phyloP scores from a whole-genome alignment of 768 basidiomycete genomes.

The Auriculariales sp. region DNA sequence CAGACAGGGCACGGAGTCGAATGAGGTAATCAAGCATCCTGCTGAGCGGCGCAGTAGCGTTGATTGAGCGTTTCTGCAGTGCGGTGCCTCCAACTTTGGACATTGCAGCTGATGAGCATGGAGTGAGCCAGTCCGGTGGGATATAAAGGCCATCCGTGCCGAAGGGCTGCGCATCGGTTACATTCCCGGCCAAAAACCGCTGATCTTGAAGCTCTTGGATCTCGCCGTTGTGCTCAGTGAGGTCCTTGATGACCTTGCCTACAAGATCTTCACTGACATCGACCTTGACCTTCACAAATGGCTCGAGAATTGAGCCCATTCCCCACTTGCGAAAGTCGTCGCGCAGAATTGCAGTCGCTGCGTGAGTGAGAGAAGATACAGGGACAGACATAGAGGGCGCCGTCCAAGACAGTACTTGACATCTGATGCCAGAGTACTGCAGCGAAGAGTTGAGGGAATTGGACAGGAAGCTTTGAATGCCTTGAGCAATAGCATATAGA shows the following conservation, averaged over 20 bases:
- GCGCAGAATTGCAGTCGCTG: conserved; percentile 39
- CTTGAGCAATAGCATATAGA: conserved; percentile 44
- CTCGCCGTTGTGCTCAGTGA: conserved; percentile 76
- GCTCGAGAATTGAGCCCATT: conserved; percentile 64
- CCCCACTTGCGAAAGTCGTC: conserved; percentile 45
- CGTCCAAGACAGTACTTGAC: conserved; percentile 13
- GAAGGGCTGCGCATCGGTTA: conserved; percentile 24
- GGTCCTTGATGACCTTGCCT: conserved; percentile 68
- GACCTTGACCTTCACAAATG: conserved; percentile 56
- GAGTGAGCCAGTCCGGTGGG: conserved; percentile 64
- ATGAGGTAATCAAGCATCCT: conserved; percentile 70
- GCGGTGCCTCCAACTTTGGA: conserved; percentile 19
- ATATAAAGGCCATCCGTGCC: conserved; percentile 54
- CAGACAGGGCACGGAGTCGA: conserved; percentile 64
- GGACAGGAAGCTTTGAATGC: conserved; percentile 56
- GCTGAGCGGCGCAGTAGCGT: conserved; percentile 64
- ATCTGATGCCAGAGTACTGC: conserved; percentile 46
- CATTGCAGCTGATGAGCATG: conserved; percentile 32
- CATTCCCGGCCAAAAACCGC: conserved; percentile 14
- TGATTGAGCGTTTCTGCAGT: conserved; percentile 45
- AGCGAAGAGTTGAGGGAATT: conserved; percentile 69
- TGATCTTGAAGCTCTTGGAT: conserved; percentile 37
- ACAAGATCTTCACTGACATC: conserved; percentile 50
- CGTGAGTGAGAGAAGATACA: conserved; percentile 51
- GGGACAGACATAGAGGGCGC: conserved; percentile 8